phyloP scores from a whole-genome alignment of 2,329 filamentous ascomycete species.

The Pezizomycotina sp. region DNA sequence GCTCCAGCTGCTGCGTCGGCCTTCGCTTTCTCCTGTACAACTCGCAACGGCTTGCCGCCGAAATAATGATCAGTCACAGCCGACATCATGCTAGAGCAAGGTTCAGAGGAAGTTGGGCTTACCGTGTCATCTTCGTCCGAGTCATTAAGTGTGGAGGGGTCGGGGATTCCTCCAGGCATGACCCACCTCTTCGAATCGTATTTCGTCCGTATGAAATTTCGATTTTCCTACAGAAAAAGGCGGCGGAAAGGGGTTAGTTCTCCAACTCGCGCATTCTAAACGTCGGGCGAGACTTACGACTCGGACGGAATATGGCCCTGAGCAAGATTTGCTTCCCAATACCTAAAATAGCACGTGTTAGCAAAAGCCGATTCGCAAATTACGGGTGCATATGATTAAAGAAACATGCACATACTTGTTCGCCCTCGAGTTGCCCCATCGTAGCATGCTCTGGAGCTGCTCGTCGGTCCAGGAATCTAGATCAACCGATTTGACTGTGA shows the following conservation, averaged over 20 bases:
- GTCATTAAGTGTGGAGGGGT: conserved; percentile 70
- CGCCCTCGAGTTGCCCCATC: conserved; percentile 88
- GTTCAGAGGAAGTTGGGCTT: conserved; percentile 42
- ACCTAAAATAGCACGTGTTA: conserved; percentile 31
- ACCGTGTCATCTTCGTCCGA: conserved; percentile 72
- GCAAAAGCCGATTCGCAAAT: conserved; percentile 3
- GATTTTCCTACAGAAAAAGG: conserved; percentile 48
- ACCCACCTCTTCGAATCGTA: conserved; percentile 98
- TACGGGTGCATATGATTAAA: conserved; percentile 3
- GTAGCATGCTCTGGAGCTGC: conserved; percentile 80
- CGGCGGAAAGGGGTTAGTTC: conserved; percentile 2
- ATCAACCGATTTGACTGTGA: conserved; percentile 78
- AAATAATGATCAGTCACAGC: conserved; percentile 29
- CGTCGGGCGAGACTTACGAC: conserved; percentile 35
- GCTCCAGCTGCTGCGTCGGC: conserved; percentile 37
- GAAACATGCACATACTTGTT: conserved; percentile 51
- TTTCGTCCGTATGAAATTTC: conserved; percentile 99
- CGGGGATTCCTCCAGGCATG: conserved; percentile 93
- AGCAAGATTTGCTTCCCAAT: conserved; percentile 93
- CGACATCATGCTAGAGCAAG: conserved; percentile 48
- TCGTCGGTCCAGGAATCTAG: conserved; percentile 98
- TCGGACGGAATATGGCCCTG: conserved; percentile 84
- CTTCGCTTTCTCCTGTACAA: conserved; percentile 51
- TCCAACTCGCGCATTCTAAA: conserved; percentile 8
- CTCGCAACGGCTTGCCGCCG: conserved; percentile 46